Conservation (phyloP, 495 filamentous ascomycete genomes). For the Penicillium mononematosum region DNA sequence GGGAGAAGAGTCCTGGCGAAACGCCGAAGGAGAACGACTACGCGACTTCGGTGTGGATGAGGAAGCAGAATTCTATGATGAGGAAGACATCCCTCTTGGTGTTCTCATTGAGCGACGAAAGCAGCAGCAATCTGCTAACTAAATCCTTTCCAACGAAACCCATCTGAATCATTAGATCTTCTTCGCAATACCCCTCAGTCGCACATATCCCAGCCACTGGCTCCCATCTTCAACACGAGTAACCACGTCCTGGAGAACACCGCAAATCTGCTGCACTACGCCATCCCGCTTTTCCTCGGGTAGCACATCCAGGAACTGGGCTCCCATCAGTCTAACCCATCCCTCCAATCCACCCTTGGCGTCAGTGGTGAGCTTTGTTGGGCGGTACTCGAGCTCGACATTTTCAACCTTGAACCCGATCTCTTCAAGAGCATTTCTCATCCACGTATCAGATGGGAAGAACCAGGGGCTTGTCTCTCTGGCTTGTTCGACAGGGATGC, state of each 20-base stretch:
- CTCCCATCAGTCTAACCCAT: constrained; percentile 69
- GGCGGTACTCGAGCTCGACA: constrained; percentile 63
- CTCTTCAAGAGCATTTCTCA: constrained; percentile 49
- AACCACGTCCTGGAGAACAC: constrained; percentile 57
- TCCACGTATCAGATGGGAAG: constrained; percentile 64
- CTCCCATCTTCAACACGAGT: constrained; percentile 55
- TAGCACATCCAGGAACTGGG: constrained; percentile 55
- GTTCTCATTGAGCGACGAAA: constrained; percentile 35
- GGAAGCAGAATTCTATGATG: constrained; percentile 71
- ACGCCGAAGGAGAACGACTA: constrained; percentile 80
- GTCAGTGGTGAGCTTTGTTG: constrained; percentile 55
- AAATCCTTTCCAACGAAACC: not conserved
- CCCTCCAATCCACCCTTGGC: constrained; percentile 55
- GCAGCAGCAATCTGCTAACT: constrained; percentile 5
- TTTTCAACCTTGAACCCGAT: constrained; percentile 60
- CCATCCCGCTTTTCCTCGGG: constrained; percentile 51
- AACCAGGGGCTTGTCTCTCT: constrained; percentile 65
- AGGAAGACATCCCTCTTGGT: constrained; percentile 77
- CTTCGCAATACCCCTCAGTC: constrained; percentile 49
- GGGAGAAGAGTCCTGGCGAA: constrained; percentile 71
- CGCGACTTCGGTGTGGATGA: constrained; percentile 91
- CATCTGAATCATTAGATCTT: not conserved
- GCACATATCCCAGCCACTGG: constrained; percentile 65
- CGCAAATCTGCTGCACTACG: constrained; percentile 56
- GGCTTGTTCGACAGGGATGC: constrained; percentile 50